Conservation (phyloP, 2,329 filamentous ascomycete genomes). For the Ciborinia camelliae region DNA sequence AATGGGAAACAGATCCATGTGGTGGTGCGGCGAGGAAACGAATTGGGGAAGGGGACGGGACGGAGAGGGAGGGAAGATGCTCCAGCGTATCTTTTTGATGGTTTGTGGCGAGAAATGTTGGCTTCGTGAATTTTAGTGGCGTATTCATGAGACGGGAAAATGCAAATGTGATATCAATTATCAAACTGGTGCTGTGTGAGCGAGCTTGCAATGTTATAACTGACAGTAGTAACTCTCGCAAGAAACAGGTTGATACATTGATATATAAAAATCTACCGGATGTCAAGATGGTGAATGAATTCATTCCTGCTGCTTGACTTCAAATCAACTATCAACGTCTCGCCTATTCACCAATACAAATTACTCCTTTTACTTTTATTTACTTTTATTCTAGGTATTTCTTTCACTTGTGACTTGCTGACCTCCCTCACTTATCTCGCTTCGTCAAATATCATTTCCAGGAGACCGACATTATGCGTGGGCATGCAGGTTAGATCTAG, state of each 20-base stretch:
- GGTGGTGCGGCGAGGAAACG: neutral
- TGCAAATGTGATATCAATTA: neutral
- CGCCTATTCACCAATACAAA: too few relatives aligned
- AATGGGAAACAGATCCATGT: neutral
- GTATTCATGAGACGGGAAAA: constrained; percentile 2
- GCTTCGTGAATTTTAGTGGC: constrained; percentile 6
- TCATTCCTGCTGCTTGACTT: too few relatives aligned
- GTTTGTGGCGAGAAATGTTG: neutral
- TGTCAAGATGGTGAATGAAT: neutral
- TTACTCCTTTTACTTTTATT: too few relatives aligned
- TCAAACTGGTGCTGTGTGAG: neutral
- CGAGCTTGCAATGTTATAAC: neutral
- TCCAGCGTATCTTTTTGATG: neutral
- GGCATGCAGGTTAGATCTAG: neutral
- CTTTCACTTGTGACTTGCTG: neutral
- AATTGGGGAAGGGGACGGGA: neutral
- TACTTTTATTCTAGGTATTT: neutral
- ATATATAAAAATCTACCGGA: neutral
- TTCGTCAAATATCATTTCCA: neutral
- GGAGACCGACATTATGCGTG: neutral
- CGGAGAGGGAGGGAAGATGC: neutral
- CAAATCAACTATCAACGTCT: neutral
- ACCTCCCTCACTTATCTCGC: neutral
- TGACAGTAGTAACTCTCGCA: neutral
- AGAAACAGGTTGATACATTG: too few relatives aligned